Conservation (phyloP, 164 flowering plant species). For the Macadamia tetraphylla region DNA sequence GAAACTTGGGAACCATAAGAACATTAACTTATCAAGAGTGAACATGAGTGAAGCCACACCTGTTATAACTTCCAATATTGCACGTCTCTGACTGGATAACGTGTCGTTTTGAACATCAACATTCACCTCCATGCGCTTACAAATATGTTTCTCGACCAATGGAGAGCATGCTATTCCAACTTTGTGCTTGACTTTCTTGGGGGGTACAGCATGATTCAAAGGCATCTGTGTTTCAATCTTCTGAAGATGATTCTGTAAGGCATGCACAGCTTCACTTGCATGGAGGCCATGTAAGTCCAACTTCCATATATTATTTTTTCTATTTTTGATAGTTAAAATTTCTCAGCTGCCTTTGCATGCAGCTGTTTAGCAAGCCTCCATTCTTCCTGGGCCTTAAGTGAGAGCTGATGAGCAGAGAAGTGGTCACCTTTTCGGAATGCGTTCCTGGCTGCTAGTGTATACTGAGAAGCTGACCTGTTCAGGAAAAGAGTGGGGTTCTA, state of each 20-base stretch:
- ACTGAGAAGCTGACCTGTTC: conserved; percentile 71
- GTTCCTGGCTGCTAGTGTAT: conserved; percentile 65
- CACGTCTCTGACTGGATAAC: conserved; percentile 31
- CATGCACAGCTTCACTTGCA: conserved; percentile 74
- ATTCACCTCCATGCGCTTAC: conserved; percentile 14
- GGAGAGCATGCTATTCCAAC: conserved; percentile 16
- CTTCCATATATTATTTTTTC: conserved; percentile 59
- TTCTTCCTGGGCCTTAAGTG: conserved; percentile 56
- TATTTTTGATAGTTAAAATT: conserved; percentile 55
- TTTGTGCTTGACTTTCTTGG: conserved; percentile 18
- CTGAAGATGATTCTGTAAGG: conserved; percentile 51
- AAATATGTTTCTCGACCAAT: conserved; percentile 22
- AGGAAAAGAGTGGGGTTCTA: background rate
- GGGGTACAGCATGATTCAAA: conserved; percentile 21
- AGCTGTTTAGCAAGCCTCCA: conserved; percentile 61
- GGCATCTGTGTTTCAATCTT: conserved; percentile 47
- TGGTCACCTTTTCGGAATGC: conserved; percentile 81
- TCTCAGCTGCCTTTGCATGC: conserved; percentile 66
- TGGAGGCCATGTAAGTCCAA: conserved; percentile 97
- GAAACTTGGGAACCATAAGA: background rate
- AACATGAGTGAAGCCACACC: conserved; percentile 34
- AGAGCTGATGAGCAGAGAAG: conserved; percentile 55
- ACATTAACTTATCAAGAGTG: background rate
- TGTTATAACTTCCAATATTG: conserved; percentile 69
- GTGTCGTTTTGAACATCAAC: conserved; percentile 20